Base-by-base conservation (phyloP, 768 basidiomycete species). In the Lentinus tigrinus region DNA sequence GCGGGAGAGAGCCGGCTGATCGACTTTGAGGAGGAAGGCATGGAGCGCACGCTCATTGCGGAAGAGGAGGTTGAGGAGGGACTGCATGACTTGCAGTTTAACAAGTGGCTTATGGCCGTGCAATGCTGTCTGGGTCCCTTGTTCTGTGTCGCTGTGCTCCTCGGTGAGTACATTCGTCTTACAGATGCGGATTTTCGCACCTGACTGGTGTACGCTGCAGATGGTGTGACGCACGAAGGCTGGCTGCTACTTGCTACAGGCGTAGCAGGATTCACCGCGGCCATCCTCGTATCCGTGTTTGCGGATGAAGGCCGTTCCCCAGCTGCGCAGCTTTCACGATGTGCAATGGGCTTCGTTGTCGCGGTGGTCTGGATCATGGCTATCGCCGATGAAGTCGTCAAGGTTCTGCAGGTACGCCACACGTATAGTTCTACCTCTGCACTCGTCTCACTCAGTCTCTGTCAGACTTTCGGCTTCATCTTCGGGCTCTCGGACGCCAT, bases 281-380 rank as follows among this genome's bases (percentile, higher is more conserved):
- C 79, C 1, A 67, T 77, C 6, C 70, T 88, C 1, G 87, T 92
- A 2, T 72, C 83, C 5, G 68, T 84, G 0, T 87, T 87, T 65
- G 81, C 82, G 0, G 78, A 81, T 7, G 79, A 81, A 40, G 88
- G 91, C 3, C 75, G 78, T 19, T 78, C 84, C 60, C 77, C 80
- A 5, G 67, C 81, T 14, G 79, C 83, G 46, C 80, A 84, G 56
- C 79, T 94, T 73, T 78, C 82, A 10, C 81, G 95, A 10, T 96
- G 93, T 67, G 88, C 86, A 23, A 87, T 95, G 80, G 96, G 97
- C 0, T 99, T 99, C 74, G 70, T 87, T 21, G 88, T 96, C 26
- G 81, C 94, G 3, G 84, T 98, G 60, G 87, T 98, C 8, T 99
- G 97, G 96, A 98, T 99, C 65, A 95, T 98, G 85, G 94, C 91